Percentiles rank a stretch among this genome's conserved stretches.
Conservation (phyloP, 1,284 basidiomycete species). For the Puccinia novopanici region DNA sequence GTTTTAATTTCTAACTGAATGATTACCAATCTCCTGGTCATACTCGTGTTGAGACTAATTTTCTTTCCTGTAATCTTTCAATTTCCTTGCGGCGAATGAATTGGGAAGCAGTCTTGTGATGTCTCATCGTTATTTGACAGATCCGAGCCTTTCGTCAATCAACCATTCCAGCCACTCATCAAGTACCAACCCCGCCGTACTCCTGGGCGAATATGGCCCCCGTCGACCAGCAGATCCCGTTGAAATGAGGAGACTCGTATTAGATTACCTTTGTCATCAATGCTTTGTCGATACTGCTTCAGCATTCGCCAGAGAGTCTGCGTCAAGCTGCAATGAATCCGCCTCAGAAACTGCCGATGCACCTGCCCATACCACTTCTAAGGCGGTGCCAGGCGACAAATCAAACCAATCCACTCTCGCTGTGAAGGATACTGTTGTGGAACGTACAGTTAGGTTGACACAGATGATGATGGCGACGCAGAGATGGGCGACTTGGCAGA, state of each 20-base stretch:
- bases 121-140: conserved; percentile 40
- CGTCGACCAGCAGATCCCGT: conserved; percentile 21
- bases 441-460: conserved; percentile 45
- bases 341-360: conserved; percentile 8
- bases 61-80: neutral
- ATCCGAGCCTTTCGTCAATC: conserved; percentile 40
- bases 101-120: neutral
- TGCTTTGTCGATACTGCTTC: conserved; percentile 72
- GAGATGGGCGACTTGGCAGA: conserved; percentile 45
- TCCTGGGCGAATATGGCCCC: conserved; percentile 39
- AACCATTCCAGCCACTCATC: conserved; percentile 27
- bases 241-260: conserved; percentile 66
- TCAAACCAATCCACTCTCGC: conserved; percentile 19
- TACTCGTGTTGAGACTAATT: neutral
- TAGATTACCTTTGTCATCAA: conserved; percentile 76
- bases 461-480: conserved; percentile 46
- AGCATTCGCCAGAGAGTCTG: conserved; percentile 71
- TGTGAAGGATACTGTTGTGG: conserved; percentile 44
- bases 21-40: neutral
- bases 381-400: neutral
- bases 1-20: neutral
- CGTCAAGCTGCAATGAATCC: conserved; percentile 51
- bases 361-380: conserved; percentile 1
- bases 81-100: neutral
- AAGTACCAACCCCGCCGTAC: conserved; percentile 3